A percentile compares a stretch with the other conserved stretches of the same genome.
phyloP scores from a whole-genome alignment of 176 grass and related monocot genomes.

The Bonia amplexicaulis region DNA sequence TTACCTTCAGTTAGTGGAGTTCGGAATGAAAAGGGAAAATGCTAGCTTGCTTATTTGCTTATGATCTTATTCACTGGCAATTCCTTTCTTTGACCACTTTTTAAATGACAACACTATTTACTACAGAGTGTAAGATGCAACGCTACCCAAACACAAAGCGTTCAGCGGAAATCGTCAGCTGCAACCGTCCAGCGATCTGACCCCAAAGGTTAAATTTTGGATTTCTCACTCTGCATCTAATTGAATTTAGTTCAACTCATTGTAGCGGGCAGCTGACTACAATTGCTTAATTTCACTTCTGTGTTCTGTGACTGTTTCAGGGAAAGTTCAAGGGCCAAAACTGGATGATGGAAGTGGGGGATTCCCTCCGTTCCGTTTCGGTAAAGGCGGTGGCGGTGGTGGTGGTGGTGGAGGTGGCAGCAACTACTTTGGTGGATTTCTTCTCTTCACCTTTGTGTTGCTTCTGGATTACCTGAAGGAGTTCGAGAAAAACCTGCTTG shows the following conservation, averaged over 20 bases:
- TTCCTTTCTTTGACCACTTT: not conserved
- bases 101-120: not conserved
- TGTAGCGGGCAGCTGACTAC: not conserved
- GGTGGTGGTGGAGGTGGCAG: conserved; percentile 39
- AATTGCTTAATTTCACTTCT: not conserved
- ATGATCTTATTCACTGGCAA: not conserved
- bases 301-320: not conserved
- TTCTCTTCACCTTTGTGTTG: conserved; percentile 48
- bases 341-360: conserved; percentile 47
- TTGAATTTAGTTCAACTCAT: not conserved
- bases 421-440: conserved; percentile 52
- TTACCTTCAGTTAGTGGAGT: not conserved
- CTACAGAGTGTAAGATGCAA: conserved; percentile 39
- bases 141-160: conserved; percentile 49
- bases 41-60: not conserved
- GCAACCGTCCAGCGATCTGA: conserved; percentile 44
- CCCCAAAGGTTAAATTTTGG: conserved; percentile 33
- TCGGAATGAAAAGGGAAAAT: not conserved
- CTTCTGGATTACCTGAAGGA: conserved; percentile 56
- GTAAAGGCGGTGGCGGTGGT: conserved; percentile 38
- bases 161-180: conserved; percentile 49
- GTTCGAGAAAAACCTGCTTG: conserved; percentile 34
- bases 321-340: conserved; percentile 41
- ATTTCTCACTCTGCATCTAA: not conserved
- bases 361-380: conserved; percentile 47